Evolutionary conservation across 371 early-diverging fungal species (phyloP), one percentile per base, ranked within the genome.

Genomic region (Mortierella sp.): DNA sequence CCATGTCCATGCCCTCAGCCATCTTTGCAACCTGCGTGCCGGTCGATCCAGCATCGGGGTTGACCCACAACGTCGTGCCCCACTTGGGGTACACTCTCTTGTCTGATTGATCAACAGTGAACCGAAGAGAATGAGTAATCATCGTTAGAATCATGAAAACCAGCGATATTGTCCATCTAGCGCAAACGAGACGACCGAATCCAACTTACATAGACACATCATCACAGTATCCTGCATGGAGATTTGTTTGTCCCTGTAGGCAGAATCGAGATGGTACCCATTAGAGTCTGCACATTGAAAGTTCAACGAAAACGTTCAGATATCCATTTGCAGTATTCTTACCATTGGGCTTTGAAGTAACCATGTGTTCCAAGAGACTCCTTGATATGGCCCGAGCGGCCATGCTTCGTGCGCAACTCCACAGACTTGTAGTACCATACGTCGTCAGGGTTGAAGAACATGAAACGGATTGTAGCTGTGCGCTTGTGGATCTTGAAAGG

Each of bases 311-410:
- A 41, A 39, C 7, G 39, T 39, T 10, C 39, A 43, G 44, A 16
- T 5, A 43, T 34, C 7, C 34, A 10, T 7, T 34, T 34, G 34
- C 34, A 34, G 4, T 10, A 21, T 16, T 19, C 54, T 47, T 28
- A 55, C 63, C 66, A 72, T 40, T 72, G 73, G 4, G 96, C 95
- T 82, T 97, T 97, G 95, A 96, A 96, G 80, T 96, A 94, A 24
- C 98, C 98, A 66, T 97, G 96, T n/a, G 97, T 97, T 63, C 98
- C 98, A 48, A 98, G 78, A 31, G 92, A 90, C 65, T 97, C 98
- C 39, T 81, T 79, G 61, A 98, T 96, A 78, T 97, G 97, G 13
- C 98, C 98, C 2, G 84, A 86, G 52, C 94, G 91, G 25, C 98
- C 98, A 43, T 88, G 80, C 80, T 97, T 96, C 21, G 98, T 96